Percentiles rank a stretch among this genome's conserved stretches.
phyloP scores from a whole-genome alignment of 1,284 basidiomycete species.

The Leccinum laetum region DNA sequence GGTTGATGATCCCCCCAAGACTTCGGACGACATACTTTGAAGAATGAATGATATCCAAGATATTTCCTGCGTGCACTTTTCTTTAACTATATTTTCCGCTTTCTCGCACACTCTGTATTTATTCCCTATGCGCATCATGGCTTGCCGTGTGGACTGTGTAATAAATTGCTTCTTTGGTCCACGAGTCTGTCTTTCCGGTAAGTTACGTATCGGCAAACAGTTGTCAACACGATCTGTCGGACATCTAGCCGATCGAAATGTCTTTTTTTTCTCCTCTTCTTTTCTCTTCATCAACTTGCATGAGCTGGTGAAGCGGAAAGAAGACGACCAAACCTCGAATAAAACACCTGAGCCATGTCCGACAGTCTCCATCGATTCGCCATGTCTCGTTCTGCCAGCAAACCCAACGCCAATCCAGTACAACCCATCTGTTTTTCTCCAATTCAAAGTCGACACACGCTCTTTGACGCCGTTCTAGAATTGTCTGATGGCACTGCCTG shows the following conservation, averaged over 20 bases:
- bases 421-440: slow-evolving; percentile 54
- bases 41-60: background rate
- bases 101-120: background rate
- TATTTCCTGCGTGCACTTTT: background rate
- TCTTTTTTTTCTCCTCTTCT: slow-evolving; percentile 36
- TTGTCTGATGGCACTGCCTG: slow-evolving; percentile 90
- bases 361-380: slow-evolving; percentile 39
- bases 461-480: slow-evolving; percentile 77
- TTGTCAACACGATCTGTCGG: slow-evolving; percentile 20
- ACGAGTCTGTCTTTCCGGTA: too few species aligned
- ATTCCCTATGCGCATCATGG: background rate
- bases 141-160: background rate
- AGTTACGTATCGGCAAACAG: slow-evolving; percentile 19
- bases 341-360: slow-evolving; percentile 26
- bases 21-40: background rate
- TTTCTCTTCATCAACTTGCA: slow-evolving; percentile 43
- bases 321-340: slow-evolving; percentile 32
- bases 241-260: slow-evolving; percentile 8
- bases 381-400: slow-evolving; percentile 48
- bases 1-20: slow-evolving; percentile 14
- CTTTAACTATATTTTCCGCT: background rate
- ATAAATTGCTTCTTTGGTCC: background rate
- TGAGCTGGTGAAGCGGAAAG: slow-evolving; percentile 57
- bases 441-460: slow-evolving; percentile 15
- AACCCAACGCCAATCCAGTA: slow-evolving; percentile 43